phyloP scores from a whole-genome alignment of 176 grass and related monocot genomes.

The Tillandsia leiboldiana region DNA sequence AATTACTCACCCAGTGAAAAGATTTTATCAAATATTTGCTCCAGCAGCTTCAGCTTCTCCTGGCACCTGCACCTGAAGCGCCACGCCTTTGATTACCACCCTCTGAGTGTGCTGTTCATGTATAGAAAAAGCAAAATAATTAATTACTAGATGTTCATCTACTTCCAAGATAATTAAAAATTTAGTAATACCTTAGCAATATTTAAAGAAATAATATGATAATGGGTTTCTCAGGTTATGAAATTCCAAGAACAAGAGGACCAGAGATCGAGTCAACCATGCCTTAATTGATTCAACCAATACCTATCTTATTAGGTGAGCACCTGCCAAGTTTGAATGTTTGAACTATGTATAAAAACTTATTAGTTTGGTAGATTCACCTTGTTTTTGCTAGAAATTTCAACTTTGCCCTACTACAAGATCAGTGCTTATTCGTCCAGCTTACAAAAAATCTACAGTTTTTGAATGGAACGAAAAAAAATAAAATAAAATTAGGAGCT shows the following conservation, averaged over 20 bases:
- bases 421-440: too few species aligned
- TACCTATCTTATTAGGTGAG: slow-evolving; percentile 14
- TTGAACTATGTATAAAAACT: not conserved
- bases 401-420: not conserved
- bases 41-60: not conserved
- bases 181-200: slow-evolving; percentile 6
- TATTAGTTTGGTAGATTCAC: not conserved
- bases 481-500: too few species aligned
- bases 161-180: slow-evolving; percentile 17
- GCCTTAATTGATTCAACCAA: slow-evolving; percentile 14
- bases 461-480: too few species aligned
- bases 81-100: not conserved
- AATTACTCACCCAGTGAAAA: slow-evolving; percentile 15
- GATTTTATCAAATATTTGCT: slow-evolving; percentile 9
- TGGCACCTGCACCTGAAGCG: not conserved
- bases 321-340: slow-evolving; percentile 35
- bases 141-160: slow-evolving; percentile 22
- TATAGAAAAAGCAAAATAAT: not conserved
- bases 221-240: slow-evolving; percentile 15
- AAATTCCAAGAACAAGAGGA: slow-evolving; percentile 38
- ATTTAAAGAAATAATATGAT: too few species aligned
- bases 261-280: slow-evolving; percentile 38
- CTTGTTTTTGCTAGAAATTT: not conserved
- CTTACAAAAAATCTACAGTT: too few species aligned
- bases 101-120: not conserved